Base-by-base conservation (phyloP, 176 grass and related monocot species). In the Leersia perrieri region DNA sequence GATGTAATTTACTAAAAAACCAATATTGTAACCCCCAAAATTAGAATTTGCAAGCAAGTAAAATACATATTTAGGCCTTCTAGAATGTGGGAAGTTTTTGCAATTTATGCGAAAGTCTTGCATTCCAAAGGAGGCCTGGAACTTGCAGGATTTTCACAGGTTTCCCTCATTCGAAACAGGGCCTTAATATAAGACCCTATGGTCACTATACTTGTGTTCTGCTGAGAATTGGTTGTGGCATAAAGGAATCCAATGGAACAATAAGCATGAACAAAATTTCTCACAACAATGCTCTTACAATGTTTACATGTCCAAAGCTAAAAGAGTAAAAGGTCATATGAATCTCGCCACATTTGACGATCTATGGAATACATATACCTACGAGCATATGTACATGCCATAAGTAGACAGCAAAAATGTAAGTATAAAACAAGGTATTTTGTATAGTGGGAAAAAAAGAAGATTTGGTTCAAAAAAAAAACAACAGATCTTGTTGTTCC, bases 371-470 rank as follows among this genome's bases (percentile, higher is more conserved):
- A 31, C 57, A 53, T 40, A 72, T 68, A 86, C 79, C 78, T 89
- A 86, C 44, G 77, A 38, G 69, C 35, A 62, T 91, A 91, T 94
- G 74, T 88, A 86, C 88, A 91, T 72, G 66, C 72, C 68, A 76
- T 38, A 73, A 49, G 76, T 68, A 58, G 25, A 85, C 27, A 57
- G 4, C 23, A 74, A 84, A 85, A 85, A 70, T 86, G 49, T 40
- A 73, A 71, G n/a, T 25, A 45, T 33, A 60, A 76, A 83, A 53
- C 33, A 75, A 47, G n/a, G 28, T 53, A 22, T 53, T 53, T 22
- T 53, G 4, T 53, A n/a, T n/a, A n/a, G 49, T 47, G 49, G 49
- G 49, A 10, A 20, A 22, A 66, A 76, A 83, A 53, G 53, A 75
- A 60, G 22, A 33, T 51, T 32, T 75, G 25, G 22, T 45, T 29